phyloP scores from a whole-genome alignment of 805 yeast species.

The Yamadazyma kitorensis region DNA sequence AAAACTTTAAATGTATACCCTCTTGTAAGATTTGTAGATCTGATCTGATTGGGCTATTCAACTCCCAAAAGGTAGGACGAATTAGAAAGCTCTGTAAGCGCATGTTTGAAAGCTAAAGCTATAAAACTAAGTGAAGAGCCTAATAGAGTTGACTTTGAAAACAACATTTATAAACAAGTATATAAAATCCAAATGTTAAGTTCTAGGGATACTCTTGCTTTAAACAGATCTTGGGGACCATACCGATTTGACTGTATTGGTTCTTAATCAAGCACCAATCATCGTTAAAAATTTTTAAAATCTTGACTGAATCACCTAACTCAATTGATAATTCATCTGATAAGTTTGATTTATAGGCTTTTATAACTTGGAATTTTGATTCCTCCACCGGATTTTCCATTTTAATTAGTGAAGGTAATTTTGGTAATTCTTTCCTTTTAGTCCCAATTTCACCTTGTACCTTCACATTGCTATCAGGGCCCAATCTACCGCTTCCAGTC shows the following conservation, averaged over 20 bases:
- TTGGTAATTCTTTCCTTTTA: constrained; percentile 16
- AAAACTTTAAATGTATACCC: constrained; percentile 2
- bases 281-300: constrained; percentile 26
- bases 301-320: constrained; percentile 27
- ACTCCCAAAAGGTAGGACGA: too few relatives aligned
- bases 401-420: constrained; percentile 12
- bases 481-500: too few relatives aligned
- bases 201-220: background rate
- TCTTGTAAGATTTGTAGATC: background rate
- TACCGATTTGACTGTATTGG: constrained; percentile 27
- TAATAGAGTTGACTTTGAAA: too few relatives aligned
- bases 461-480: too few relatives aligned
- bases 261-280: constrained; percentile 38
- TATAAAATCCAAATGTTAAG: background rate
- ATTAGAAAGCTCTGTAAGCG: too few relatives aligned
- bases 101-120: too few relatives aligned
- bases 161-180: background rate
- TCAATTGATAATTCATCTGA: constrained; percentile 32
- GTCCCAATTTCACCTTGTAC: background rate
- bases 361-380: constrained; percentile 20
- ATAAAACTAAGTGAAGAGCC: too few relatives aligned
- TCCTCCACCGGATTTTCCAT: constrained; percentile 15
- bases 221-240: constrained; percentile 33
- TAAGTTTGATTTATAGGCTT: constrained; percentile 24
- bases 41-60: too few relatives aligned